A percentile compares a stretch with the other conserved stretches of the same genome.
Conservation (phyloP, 768 basidiomycete species). For the Boletellus ananiceps region DNA sequence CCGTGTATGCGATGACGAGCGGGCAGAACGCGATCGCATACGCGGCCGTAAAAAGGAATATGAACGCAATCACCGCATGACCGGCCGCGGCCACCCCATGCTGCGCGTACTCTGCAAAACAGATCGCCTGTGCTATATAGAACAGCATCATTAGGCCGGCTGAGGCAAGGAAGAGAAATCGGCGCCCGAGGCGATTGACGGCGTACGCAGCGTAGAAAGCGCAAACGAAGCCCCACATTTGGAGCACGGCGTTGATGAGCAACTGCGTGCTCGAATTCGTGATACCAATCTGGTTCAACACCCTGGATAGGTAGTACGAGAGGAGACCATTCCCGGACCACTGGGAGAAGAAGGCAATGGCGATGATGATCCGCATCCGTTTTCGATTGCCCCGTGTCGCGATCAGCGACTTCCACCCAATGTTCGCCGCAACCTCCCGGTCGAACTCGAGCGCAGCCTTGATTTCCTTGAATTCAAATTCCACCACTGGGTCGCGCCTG, state of each 20-base stretch:
- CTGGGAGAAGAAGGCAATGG: slow-evolving; percentile 66
- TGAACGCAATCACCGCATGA: slow-evolving; percentile 47
- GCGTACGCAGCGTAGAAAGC: slow-evolving; percentile 15
- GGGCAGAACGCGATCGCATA: slow-evolving; percentile 78
- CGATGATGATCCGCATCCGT: slow-evolving; percentile 64
- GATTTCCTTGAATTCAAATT: slow-evolving; percentile 78
- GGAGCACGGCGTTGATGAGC: slow-evolving; percentile 58
- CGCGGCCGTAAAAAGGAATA: slow-evolving; percentile 49
- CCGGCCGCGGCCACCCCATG: slow-evolving; percentile 42
- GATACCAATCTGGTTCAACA: slow-evolving; percentile 63
- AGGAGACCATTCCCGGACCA: slow-evolving; percentile 75
- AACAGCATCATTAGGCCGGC: slow-evolving; percentile 54
- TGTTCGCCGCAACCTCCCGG: slow-evolving; percentile 48
- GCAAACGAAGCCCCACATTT: slow-evolving; percentile 35
- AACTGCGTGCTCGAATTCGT: slow-evolving; percentile 48
- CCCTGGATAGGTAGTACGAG: slow-evolving; percentile 69
- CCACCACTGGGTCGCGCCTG: slow-evolving; percentile 60
- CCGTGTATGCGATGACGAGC: slow-evolving; percentile 54
- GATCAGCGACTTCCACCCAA: slow-evolving; percentile 68
- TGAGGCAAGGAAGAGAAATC: slow-evolving; percentile 61
- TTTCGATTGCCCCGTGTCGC: slow-evolving; percentile 62
- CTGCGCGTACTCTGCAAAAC: slow-evolving; percentile 53
- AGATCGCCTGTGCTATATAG: slow-evolving; percentile 65
- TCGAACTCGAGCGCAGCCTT: slow-evolving; percentile 75
- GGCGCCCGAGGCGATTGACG: slow-evolving; percentile 63